phyloP scores from a whole-genome alignment of 495 filamentous ascomycete genomes.

The Patellaria atrata region DNA sequence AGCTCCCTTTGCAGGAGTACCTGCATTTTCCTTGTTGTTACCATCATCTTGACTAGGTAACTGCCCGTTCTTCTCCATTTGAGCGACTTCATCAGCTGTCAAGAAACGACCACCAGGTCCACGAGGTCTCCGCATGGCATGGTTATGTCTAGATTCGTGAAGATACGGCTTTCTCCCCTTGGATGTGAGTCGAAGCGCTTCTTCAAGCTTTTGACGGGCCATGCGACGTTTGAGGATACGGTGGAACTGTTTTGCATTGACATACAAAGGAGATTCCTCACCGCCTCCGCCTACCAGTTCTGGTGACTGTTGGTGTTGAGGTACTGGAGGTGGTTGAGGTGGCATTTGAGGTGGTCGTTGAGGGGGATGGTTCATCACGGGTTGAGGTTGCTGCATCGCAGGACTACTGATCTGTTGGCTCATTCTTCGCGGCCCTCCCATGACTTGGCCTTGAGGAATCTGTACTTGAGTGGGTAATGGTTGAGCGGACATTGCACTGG shows the following conservation, averaged over 20 bases:
- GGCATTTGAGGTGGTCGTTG: constrained; percentile 22
- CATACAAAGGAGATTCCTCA: constrained; percentile 91
- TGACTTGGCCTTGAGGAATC: constrained; percentile 21
- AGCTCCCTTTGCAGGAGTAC: constrained; percentile 14
- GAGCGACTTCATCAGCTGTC: constrained; percentile 92
- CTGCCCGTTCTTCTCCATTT: constrained; percentile 51
- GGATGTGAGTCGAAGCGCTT: constrained; percentile 74
- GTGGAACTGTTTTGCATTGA: constrained; percentile 98
- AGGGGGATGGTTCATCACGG: constrained; percentile 40
- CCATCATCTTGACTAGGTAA: constrained; percentile 27
- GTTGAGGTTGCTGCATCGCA: constrained; percentile 39
- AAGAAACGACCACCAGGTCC: constrained; percentile 95
- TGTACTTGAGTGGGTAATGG: constrained; percentile 23
- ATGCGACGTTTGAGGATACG: constrained; percentile 88
- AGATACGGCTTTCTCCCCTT: constrained; percentile 96
- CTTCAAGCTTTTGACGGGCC: constrained; percentile 84
- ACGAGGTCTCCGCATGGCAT: constrained; percentile 91
- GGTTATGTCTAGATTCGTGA: constrained; percentile 97
- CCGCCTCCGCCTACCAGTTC: constrained; percentile 61
- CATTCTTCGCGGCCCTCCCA: constrained; percentile 39
- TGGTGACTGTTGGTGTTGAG: constrained; percentile 63
- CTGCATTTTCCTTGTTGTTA: constrained; percentile 23
- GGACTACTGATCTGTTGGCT: constrained; percentile 48
- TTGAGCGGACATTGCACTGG: constrained; percentile 31
- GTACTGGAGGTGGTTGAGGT: constrained; percentile 34